Conservation (phyloP, 257 asterid genomes). For the Solanum ossicruentum region DNA sequence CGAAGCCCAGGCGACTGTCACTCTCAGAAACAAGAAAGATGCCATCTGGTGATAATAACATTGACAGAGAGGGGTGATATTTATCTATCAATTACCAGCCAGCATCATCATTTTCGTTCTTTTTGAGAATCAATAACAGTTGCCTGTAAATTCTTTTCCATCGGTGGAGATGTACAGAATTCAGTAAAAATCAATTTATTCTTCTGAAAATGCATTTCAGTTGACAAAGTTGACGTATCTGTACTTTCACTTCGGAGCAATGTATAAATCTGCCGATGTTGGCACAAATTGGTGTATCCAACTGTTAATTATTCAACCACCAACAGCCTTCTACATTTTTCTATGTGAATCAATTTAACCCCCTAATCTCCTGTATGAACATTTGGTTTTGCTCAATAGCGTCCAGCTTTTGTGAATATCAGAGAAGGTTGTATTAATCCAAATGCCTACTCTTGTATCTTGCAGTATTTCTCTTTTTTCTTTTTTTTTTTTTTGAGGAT, state of each 20-base stretch:
- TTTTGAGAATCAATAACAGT: slow-evolving; percentile 36
- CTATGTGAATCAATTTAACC: slow-evolving; percentile 18
- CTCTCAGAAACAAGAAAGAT: slow-evolving; percentile 63
- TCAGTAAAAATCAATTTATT: slow-evolving; percentile 34
- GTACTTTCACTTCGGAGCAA: slow-evolving; percentile 33
- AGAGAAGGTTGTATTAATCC: neutral
- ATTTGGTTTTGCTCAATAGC: neutral
- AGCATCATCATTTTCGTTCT: slow-evolving; percentile 21
- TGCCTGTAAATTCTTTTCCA: slow-evolving; percentile 65
- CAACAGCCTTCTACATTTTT: slow-evolving; percentile 16
- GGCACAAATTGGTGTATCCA: slow-evolving; percentile 41
- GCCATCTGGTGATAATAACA: slow-evolving; percentile 62
- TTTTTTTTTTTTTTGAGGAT: neutral
- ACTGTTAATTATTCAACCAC: slow-evolving; percentile 25
- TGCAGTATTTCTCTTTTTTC: neutral
- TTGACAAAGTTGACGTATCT: slow-evolving; percentile 42
- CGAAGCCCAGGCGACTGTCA: slow-evolving; percentile 51
- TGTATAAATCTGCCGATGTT: slow-evolving; percentile 61
- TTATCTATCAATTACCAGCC: slow-evolving; percentile 15
- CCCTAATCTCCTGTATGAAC: neutral
- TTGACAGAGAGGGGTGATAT: slow-evolving; percentile 62
- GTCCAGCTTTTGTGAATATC: slow-evolving; percentile 1
- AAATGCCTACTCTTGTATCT: neutral
- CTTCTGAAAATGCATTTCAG: slow-evolving; percentile 44
- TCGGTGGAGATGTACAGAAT: slow-evolving; percentile 58